Evolutionary conservation across 495 filamentous ascomycete genomes (phyloP).

Genomic region (Cairneyella variabilis): DNA sequence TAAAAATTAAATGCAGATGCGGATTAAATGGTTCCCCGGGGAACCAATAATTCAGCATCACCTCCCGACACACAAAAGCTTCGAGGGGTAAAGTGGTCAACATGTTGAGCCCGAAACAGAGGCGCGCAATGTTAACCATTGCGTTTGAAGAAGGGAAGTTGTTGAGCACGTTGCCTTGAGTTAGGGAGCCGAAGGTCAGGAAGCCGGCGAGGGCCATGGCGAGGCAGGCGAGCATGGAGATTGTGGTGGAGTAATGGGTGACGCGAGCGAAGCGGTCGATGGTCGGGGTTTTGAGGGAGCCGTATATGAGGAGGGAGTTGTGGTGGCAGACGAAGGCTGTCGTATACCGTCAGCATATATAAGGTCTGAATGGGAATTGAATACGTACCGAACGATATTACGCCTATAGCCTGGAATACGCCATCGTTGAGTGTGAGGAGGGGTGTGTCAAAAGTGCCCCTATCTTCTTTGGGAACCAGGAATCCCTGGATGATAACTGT

Average conservation of each 20-base stretch:
- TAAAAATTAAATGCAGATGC: slow-evolving; percentile 82
- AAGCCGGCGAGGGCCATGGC: slow-evolving; percentile 87
- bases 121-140: slow-evolving; percentile 88
- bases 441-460: slow-evolving; percentile 62
- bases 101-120: slow-evolving; percentile 98
- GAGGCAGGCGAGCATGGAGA: slow-evolving; percentile 87
- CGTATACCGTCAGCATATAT: no score
- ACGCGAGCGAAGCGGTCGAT: slow-evolving; percentile 89
- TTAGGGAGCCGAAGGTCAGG: slow-evolving; percentile 86
- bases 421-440: slow-evolving; percentile 74
- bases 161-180: slow-evolving; percentile 92
- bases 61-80: slow-evolving; percentile 94
- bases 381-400: slow-evolving; percentile 87
- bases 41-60: slow-evolving; percentile 93
- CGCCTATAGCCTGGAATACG: slow-evolving; percentile 91
- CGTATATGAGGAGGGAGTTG: slow-evolving; percentile 95
- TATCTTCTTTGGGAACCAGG: slow-evolving; percentile 61
- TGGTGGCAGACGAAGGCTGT: slow-evolving; percentile 90
- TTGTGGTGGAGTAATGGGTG: slow-evolving; percentile 84
- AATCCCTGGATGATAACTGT: slow-evolving; percentile 86
- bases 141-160: slow-evolving; percentile 89
- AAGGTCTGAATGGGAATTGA: not conserved
- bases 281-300: slow-evolving; percentile 88
- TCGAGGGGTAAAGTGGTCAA: slow-evolving; percentile 93
- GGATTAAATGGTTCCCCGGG: slow-evolving; percentile 74